Base-by-base conservation (phyloP, 2,329 filamentous ascomycete species). In the Ilyonectria destructans region DNA sequence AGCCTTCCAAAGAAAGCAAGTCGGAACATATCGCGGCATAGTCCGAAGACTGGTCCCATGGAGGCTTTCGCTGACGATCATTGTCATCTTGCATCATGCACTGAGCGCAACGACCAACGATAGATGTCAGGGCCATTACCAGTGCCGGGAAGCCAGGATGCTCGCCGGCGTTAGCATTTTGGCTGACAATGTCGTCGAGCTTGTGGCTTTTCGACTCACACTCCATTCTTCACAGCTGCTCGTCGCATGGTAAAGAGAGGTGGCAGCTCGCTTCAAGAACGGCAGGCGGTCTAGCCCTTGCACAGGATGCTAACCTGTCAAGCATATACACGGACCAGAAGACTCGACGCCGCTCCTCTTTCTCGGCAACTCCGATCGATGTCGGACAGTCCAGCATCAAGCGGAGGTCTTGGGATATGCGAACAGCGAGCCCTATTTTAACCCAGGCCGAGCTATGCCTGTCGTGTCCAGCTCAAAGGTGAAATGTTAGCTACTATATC, bases 251-350 rank as follows among this genome's bases (percentile, higher is more conserved):
- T 13, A 51, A 4, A 1, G 19, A 17, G 26, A 51, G 46, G 21
- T 51, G 46, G 46, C 46, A 51, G 21, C 21, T 23, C 9, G 19
- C 46, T 23, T 51, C 46, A 7, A 51, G 46, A 4, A 51, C 26
- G 19, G 46, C 46, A 29, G 46, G 46, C 19, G 46, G 46, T 5
- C 46, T 23, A 1, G 19, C 19, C 21, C 46, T 23, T 51, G 21
- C 46, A 17, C 46, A 51, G 21, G 46, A 51, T 23, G 15, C 46
- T 3, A 51, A 7, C 10, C 46, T 13, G 8, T 51, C 46, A 17
- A 51, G 46, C 21, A 51, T 23, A 17, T 51, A 51, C 9, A 51
- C 26, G 19, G 46, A 51, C 46, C 46, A 51, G 26, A 51, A 51
- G 19, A 51, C 46, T 6, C 46, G 46, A 15, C 46, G 46, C 13